These are phyloP conservation scores for Aspergillus bertholletiae DNA, from an alignment of 495 filamentous ascomycete genomes.

Conservation along the genomic window DNA sequence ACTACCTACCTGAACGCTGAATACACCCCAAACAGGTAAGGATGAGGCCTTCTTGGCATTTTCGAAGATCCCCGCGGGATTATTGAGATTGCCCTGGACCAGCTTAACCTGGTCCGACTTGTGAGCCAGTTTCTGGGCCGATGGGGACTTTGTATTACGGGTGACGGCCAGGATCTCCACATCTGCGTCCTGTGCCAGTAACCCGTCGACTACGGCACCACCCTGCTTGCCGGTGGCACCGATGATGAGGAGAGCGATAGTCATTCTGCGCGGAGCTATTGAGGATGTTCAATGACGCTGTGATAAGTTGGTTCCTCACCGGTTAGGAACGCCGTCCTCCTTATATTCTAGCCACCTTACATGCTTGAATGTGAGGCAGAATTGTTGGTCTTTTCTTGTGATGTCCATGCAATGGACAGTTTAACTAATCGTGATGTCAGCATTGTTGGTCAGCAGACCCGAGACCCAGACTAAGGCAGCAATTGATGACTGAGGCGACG, in stretches of 20 bases:
- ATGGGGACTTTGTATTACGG: slow-evolving; percentile 51
- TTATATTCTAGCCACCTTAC: no score
- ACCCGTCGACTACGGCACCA: slow-evolving; percentile 54
- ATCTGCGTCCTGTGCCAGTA: slow-evolving; percentile 42
- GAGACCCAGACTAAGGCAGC: no score
- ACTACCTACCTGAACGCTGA: slow-evolving; percentile 40
- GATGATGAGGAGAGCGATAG: slow-evolving; percentile 49
- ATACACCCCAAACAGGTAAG: slow-evolving; percentile 49
- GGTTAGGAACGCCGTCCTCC: no score
- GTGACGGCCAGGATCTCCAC: slow-evolving; percentile 71
- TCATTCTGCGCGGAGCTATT: not conserved
- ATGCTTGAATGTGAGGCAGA: no score
- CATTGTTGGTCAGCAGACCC: no score
- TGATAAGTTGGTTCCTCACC: no score
- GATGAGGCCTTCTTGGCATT: slow-evolving; percentile 40
- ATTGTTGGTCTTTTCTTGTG: no score
- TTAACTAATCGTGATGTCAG: no score
- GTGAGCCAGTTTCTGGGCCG: slow-evolving; percentile 48
- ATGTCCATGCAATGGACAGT: no score
- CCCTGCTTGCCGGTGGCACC: slow-evolving; percentile 76
- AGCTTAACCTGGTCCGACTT: slow-evolving; percentile 46
- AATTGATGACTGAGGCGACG: no score
- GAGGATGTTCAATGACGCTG: no score
- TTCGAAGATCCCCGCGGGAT: slow-evolving; percentile 50
- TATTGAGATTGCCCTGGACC: slow-evolving; percentile 54